Base-by-base conservation (phyloP, 768 basidiomycete genomes). In the Pleurotus cornucopiae region DNA sequence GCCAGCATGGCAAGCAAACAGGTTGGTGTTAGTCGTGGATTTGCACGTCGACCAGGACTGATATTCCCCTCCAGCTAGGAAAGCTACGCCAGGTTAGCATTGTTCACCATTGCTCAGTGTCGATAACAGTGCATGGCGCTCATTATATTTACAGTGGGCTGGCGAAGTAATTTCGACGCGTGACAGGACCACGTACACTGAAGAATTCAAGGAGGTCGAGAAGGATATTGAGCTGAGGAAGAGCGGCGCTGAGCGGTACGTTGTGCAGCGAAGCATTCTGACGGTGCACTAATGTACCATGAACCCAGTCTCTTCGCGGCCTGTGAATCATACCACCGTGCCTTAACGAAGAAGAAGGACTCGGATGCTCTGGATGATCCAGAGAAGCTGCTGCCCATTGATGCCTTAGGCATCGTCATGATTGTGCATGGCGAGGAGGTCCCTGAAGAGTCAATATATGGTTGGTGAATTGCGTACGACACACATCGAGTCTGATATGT, bases 101-200 rank as follows among this genome's bases (percentile, higher is more conserved):
- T 54, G 23, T 14, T 34, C 30, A 34, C 30, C 30, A 34, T 34
- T 34, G 30, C 9, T 34, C 30, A 34, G 9, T 34, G 30, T 34
- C 30, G 30, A 34, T 34, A 34, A 34, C 30, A 7, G 30, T 34
- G 30, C 71, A 63, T 58, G 63, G 71, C 66, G 70, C 67, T 68
- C 66, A 66, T 58, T 43, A 44, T 37, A 58, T 54, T 49, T 62
- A 44, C 63, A 94, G 89, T 91, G 91, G 89, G 91, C 90, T 4
- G 91, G 89, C 41, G 92, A 95, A 72, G 88, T 90, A 62, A 91
- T 97, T 53, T 85, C 89, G 40, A 80, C 87, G 21, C 82, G 86
- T 60, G 90, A 93, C 67, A 95, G 89, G 77, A 85, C 89, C 2
- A 71, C 81, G 43, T 78, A 88, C 30, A 83, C 88, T 2, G 87